phyloP scores from a whole-genome alignment of 2,329 filamentous ascomycete species.

The Aspergillus nomiae region DNA sequence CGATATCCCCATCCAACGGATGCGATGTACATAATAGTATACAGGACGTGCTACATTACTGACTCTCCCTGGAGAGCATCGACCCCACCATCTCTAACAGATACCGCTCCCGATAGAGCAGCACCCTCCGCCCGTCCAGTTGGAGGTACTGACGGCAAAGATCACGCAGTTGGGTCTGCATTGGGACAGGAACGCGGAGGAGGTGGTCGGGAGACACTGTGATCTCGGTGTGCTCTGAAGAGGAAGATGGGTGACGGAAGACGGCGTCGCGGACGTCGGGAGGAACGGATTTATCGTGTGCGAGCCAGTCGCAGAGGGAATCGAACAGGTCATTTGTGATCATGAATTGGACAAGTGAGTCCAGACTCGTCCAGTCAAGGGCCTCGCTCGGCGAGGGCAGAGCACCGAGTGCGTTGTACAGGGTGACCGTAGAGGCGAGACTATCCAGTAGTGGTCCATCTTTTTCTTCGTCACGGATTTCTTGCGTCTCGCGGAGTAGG shows the following conservation, averaged over 20 bases:
- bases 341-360: conserved; percentile 28
- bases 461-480: conserved; percentile 9
- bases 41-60: background rate
- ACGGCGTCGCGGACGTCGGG: conserved; percentile 5
- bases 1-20: background rate
- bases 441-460: conserved; percentile 10
- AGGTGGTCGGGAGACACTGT: background rate
- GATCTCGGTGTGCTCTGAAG: background rate
- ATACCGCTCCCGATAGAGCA: conserved; percentile 18
- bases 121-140: conserved; percentile 8
- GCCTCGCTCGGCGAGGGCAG: conserved; percentile 1
- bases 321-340: conserved; percentile 30
- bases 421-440: conserved; percentile 9
- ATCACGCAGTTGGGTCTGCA: conserved; percentile 7
- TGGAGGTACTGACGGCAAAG: conserved; percentile 12
- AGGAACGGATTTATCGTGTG: conserved; percentile 18
- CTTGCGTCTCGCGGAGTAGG: conserved; percentile 1
- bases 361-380: conserved; percentile 15
- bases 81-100: conserved; percentile 19
- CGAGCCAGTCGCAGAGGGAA: conserved; percentile 28
- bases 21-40: background rate
- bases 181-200: background rate
- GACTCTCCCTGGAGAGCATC: background rate
- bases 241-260: conserved; percentile 4
- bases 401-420: conserved; percentile 9